A percentile compares a stretch with the other conserved stretches of the same genome.
Evolutionary conservation across 1,284 basidiomycete genomes (phyloP).

Genomic region (Rhodotorula glutinis): DNA sequence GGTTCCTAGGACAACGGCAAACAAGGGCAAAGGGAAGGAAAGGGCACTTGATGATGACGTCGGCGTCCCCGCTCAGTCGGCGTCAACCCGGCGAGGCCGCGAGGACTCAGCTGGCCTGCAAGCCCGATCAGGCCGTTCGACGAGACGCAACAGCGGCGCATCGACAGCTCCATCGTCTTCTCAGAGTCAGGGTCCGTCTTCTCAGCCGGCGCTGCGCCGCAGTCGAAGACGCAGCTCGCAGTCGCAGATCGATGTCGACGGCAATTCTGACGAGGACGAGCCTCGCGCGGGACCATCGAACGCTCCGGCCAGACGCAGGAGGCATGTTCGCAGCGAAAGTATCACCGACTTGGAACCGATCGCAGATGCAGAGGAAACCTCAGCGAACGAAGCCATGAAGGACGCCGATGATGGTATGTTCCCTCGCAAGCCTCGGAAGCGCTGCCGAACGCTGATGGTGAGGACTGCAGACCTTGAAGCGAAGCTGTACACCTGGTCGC

Average conservation of each 20-base stretch:
- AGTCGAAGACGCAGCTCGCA: not conserved
- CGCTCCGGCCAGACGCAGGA: not conserved
- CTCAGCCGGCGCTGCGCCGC: not conserved
- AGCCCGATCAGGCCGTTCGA: not conserved
- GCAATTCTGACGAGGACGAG: conserved; percentile 1
- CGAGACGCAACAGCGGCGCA: not conserved
- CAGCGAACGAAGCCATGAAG: conserved; percentile 2
- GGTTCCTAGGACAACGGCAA: not conserved
- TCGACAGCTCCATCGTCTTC: not conserved
- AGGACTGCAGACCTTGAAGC: conserved; percentile 3
- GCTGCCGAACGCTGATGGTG: not conserved
- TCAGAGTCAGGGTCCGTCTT: not conserved
- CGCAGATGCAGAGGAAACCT: not conserved
- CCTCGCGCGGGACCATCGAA: too few species aligned
- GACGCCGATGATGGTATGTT: conserved; percentile 3
- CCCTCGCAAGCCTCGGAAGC: not conserved
- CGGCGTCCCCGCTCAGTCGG: not conserved
- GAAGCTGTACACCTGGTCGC: conserved; percentile 17
- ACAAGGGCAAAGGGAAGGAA: conserved; percentile 17
- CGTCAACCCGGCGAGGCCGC: not conserved
- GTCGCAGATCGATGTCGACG: not conserved
- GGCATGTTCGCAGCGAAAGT: not conserved
- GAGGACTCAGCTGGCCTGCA: too few species aligned
- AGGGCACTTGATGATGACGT: not conserved
- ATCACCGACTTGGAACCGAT: conserved; percentile 2